phyloP scores from a whole-genome alignment of 2,329 filamentous ascomycete species.

The Phialocephala sp. region DNA sequence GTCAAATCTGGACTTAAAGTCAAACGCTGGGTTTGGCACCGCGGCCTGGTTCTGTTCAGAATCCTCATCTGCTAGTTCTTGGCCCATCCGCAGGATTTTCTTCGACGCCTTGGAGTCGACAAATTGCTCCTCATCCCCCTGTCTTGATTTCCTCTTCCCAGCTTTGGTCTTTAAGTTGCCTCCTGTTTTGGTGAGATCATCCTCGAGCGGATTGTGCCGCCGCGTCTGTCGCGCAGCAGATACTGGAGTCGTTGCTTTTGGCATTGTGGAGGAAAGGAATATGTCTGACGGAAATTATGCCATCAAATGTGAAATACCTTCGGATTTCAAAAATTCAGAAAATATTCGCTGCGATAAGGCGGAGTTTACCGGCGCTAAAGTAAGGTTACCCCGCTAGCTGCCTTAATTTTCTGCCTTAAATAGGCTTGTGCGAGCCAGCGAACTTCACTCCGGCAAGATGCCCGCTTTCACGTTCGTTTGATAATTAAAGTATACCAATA shows the following conservation, averaged over 20 bases:
- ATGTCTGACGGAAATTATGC: no score
- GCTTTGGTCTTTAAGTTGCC: slow-evolving; percentile 76
- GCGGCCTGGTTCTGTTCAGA: slow-evolving; percentile 53
- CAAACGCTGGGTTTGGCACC: slow-evolving; percentile 69
- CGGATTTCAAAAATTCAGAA: slow-evolving; percentile 27
- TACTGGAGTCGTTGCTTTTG: slow-evolving; percentile 72
- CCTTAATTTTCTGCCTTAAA: background rate
- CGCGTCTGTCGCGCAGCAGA: slow-evolving; percentile 63
- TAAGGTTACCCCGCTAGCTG: slow-evolving; percentile 12
- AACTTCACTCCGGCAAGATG: background rate
- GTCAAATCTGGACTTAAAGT: slow-evolving; percentile 78
- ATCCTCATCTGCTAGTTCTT: slow-evolving; percentile 86
- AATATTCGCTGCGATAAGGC: slow-evolving; percentile 25
- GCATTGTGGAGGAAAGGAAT: slow-evolving; percentile 60
- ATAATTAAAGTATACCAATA: background rate
- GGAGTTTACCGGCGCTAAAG: slow-evolving; percentile 23
- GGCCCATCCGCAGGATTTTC: slow-evolving; percentile 88
- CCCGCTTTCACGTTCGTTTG: background rate
- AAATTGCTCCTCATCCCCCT: slow-evolving; percentile 69
- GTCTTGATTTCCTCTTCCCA: slow-evolving; percentile 67
- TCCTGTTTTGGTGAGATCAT: slow-evolving; percentile 75
- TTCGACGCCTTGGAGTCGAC: slow-evolving; percentile 88
- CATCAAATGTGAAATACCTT: no score
- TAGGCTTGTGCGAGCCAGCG: background rate
- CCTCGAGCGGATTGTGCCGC: slow-evolving; percentile 88